Evolutionary conservation across 805 yeast species (phyloP), one percentile per base, ranked within the genome.

Genomic region (Yarrowia yakushimensis): DNA sequence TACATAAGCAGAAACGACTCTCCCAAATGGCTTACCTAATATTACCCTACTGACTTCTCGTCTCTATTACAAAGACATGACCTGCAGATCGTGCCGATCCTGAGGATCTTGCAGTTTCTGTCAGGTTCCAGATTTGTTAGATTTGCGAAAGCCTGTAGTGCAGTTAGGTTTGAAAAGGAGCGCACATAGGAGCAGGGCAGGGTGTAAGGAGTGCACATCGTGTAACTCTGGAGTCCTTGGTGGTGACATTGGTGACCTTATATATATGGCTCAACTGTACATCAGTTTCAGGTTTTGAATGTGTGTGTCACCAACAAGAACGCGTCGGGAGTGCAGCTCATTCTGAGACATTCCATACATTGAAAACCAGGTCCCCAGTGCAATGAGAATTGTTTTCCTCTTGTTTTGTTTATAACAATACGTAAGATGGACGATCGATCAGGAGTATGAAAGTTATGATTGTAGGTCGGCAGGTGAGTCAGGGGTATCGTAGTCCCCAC

Each of bases 51-150:
- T 18, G 13, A 7, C 7, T 17, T 11, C 27, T 11, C 23, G n/a
- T 6, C 15, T 6, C 48, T 11, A n/a, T 27, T 10, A 30, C 2
- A 25, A 15, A 25, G 33, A 25, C 36, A 43, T n/a, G 52, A 30
- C 52, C 52, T 45, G 52, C 52, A 30, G 52, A 45, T 45, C 52
- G n/a, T 20, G 52, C 52, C 52, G 52, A 45, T 45, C 52, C 11
- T 20, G 52, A 36, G 36, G 52, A 45, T 45, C 52, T 45, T 45
- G 52, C 52, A 45, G 52, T 45, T 45, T 45, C 52, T 45, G 52
- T 45, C 52, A 45, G 52, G 52, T 45, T 45, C 52, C 36, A 45
- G 52, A 45, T 45, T 45, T 45, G 52, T 30, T 45, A 45, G 52
- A 45, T 45, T 45, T 45, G 52, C 52, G 52, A 45, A 45, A 45